Evolutionary conservation across 1,139 yeast genomes (phyloP).

Genomic region (Protomyces lactucae-debilis): DNA sequence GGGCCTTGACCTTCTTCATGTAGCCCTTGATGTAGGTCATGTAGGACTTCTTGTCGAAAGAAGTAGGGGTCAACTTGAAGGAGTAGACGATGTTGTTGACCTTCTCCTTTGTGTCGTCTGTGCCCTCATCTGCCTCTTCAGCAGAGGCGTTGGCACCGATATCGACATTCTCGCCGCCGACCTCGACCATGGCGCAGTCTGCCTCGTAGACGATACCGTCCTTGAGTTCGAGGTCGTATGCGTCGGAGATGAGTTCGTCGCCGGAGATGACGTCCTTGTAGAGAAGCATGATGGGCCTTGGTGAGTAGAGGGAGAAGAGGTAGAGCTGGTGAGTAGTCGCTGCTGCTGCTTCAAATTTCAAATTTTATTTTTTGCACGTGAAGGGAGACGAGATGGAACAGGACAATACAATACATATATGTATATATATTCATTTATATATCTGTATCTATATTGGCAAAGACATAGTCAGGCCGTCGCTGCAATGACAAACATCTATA

Average conservation of each 20-base stretch:
- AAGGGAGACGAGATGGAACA: not conserved
- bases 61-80: conserved; percentile 93
- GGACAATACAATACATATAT: too few species aligned
- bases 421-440: too few species aligned
- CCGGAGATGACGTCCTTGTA: conserved; percentile 72
- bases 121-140: conserved; percentile 79
- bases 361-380: not conserved
- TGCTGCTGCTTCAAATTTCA: not conserved
- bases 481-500: too few species aligned
- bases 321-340: too few species aligned
- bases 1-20: conserved; percentile 67
- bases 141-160: conserved; percentile 99
- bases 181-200: conserved; percentile 85
- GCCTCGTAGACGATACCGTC: conserved; percentile 94
- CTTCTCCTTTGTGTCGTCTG: conserved; percentile 78
- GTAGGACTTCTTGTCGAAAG: conserved; percentile 83
- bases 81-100: conserved; percentile 98
- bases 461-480: too few species aligned
- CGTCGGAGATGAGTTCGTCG: conserved; percentile 96
- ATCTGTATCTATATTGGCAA: too few species aligned
- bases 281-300: conserved; percentile 28
- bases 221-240: conserved; percentile 81
- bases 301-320: not conserved
- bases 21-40: conserved; percentile 54
- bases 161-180: conserved; percentile 80